A percentile compares a stretch with the other conserved stretches of the same genome.
Evolutionary conservation across 1,284 basidiomycete genomes (phyloP).

Genomic region (Salmacisia buchloeana): DNA sequence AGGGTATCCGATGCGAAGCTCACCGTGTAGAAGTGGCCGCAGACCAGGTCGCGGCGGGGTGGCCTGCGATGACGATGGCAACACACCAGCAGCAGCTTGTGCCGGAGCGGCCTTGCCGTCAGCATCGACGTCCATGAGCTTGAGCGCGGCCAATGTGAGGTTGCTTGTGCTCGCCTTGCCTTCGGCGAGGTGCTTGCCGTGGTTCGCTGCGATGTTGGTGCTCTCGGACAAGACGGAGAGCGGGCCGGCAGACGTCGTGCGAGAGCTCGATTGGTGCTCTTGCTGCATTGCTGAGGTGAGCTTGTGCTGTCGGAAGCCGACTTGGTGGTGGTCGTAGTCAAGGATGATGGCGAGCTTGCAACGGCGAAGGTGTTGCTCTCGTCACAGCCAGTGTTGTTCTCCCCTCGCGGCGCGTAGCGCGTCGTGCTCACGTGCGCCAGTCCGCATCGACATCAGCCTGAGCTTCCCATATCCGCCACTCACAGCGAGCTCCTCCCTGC

Average conservation of each 20-base stretch:
- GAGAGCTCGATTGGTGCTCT: background rate
- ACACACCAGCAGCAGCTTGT: too few relatives aligned
- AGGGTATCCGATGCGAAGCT: too few relatives aligned
- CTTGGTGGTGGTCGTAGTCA: too few relatives aligned
- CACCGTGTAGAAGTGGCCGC: too few relatives aligned
- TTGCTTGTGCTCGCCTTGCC: background rate
- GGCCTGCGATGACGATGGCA: too few relatives aligned
- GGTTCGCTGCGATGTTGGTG: too few relatives aligned
- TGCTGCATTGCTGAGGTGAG: background rate
- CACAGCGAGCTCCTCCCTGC: background rate
- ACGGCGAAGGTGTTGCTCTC: background rate
- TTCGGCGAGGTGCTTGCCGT: background rate
- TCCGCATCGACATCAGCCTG: background rate
- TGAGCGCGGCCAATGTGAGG: background rate
- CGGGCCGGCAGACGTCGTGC: too few relatives aligned
- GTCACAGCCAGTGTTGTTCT: background rate
- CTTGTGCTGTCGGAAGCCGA: too few relatives aligned
- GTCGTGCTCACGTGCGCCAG: background rate
- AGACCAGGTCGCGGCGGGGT: too few relatives aligned
- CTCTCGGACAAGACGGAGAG: background rate
- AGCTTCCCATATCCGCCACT: background rate
- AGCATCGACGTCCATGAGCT: constrained; percentile 1
- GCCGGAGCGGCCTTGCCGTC: too few relatives aligned
- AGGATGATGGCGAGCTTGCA: background rate
- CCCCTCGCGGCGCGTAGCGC: background rate